Percentiles rank a stretch among this genome's conserved stretches.
phyloP scores from a whole-genome alignment of 1,139 yeast genomes.

The Debaryomyces coudertii region DNA sequence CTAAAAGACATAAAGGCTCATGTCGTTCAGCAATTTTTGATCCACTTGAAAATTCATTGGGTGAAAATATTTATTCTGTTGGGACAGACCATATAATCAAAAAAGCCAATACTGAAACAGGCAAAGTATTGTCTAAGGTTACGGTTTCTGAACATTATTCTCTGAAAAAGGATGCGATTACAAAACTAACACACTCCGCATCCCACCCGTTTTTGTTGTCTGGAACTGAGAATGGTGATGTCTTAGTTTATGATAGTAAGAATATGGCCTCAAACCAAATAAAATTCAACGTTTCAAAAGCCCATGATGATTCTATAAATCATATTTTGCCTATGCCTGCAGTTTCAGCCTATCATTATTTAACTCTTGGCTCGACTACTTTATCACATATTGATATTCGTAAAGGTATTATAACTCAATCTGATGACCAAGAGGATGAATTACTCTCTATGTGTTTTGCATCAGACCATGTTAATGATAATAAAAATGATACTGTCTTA shows the following conservation, averaged over 20 bases:
- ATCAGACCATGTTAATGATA: conserved; percentile 47
- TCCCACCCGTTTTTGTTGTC: conserved; percentile 67
- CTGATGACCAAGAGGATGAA: conserved; percentile 95
- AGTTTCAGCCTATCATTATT: conserved; percentile 76
- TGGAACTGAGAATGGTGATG: conserved; percentile 80
- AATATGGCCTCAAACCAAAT: conserved; percentile 39
- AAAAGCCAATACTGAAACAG: conserved; percentile 71
- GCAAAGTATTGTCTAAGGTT: conserved; percentile 69
- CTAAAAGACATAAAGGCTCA: conserved; percentile 89
- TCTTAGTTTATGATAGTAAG: conserved; percentile 63
- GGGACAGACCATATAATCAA: conserved; percentile 85
- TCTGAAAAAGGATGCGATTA: conserved; percentile 43
- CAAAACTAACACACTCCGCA: conserved; percentile 64
- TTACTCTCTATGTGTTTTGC: conserved; percentile 73
- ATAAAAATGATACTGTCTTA: conserved; percentile 61
- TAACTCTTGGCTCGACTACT: conserved; percentile 83
- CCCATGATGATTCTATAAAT: conserved; percentile 79
- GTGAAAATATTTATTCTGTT: conserved; percentile 61
- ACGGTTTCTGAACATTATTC: conserved; percentile 30
- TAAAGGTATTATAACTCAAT: conserved; percentile 62
- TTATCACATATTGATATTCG: conserved; percentile 79
- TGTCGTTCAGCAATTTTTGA: conserved; percentile 77
- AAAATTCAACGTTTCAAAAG: conserved; percentile 48
- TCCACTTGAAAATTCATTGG: conserved; percentile 47
- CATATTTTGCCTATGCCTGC: conserved; percentile 69